A percentile compares a stretch with the other conserved stretches of the same genome.
Conservation (phyloP, 2,329 filamentous ascomycete species). For the Trichophyton simii region DNA sequence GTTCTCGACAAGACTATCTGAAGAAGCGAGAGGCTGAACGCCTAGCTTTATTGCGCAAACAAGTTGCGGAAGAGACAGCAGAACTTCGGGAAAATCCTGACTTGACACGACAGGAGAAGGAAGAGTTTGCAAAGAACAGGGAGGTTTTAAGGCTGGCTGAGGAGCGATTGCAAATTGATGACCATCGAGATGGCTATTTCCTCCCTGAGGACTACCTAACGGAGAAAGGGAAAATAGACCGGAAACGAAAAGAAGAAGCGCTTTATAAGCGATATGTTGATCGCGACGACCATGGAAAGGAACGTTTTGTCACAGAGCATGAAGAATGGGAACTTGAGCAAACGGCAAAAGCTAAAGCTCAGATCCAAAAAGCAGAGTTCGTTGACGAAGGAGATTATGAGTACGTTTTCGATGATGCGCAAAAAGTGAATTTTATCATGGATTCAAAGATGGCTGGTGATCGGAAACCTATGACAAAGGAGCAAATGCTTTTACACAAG, state of each 20-base stretch:
- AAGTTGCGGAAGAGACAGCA: conserved; percentile 77
- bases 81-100: conserved; percentile 65
- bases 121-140: conserved; percentile 77
- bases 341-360: conserved; percentile 71
- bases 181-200: conserved; percentile 80
- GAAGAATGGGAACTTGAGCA: conserved; percentile 95
- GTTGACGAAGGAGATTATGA: conserved; percentile 76
- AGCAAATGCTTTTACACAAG: conserved; percentile 65
- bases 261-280: conserved; percentile 87
- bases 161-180: conserved; percentile 75
- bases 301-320: conserved; percentile 82
- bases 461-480: conserved; percentile 57
- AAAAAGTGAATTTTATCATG: conserved; percentile 73
- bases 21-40: conserved; percentile 84
- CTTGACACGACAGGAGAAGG: conserved; percentile 66
- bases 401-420: conserved; percentile 80
- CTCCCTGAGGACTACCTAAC: conserved; percentile 94
- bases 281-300: conserved; percentile 71
- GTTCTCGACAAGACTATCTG: conserved; percentile 82
- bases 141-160: conserved; percentile 72
- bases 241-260: conserved; percentile 75
- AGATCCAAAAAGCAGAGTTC: conserved; percentile 62
- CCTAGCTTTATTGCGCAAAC: conserved; percentile 71
- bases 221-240: conserved; percentile 79
- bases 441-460: conserved; percentile 63